phyloP scores from a whole-genome alignment of 2,329 filamentous ascomycete species.

The Trichophyton equinum region DNA sequence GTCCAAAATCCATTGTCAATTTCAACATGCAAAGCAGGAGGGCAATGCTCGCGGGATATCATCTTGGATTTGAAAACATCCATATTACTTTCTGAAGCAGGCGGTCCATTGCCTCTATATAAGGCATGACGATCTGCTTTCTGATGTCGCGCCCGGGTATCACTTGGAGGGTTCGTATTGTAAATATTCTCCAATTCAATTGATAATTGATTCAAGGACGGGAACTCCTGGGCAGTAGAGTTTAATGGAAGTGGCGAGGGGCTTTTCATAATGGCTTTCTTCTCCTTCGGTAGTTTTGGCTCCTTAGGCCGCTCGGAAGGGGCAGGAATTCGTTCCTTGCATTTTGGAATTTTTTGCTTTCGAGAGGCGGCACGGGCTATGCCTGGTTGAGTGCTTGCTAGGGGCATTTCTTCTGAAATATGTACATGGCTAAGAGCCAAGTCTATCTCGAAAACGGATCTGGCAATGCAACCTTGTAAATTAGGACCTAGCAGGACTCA shows the following conservation, averaged over 20 bases:
- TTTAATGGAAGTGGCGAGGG: neutral
- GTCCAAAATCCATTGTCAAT: constrained; percentile 9
- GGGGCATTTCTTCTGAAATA: neutral
- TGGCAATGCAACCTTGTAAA: constrained; percentile 1
- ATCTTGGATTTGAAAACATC: neutral
- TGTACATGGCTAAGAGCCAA: neutral
- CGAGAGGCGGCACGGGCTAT: neutral
- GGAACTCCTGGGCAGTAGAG: neutral
- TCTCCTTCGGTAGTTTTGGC: neutral
- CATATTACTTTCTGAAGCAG: neutral
- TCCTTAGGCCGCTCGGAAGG: neutral
- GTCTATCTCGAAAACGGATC: neutral
- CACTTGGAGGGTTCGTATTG: too few relatives aligned
- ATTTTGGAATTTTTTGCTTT: neutral
- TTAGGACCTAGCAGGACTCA: neutral
- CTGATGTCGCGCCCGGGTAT: neutral
- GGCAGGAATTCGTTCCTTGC: neutral
- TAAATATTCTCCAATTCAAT: neutral
- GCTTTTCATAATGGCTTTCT: neutral
- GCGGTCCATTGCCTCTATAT: neutral
- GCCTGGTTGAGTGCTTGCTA: neutral
- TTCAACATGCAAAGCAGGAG: neutral
- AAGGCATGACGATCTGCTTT: neutral
- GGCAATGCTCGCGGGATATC: neutral
- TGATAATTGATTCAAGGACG: neutral